These are phyloP conservation scores for Mycena rebaudengoi DNA, from an alignment of 768 basidiomycete genomes.

Conservation along the genomic window DNA sequence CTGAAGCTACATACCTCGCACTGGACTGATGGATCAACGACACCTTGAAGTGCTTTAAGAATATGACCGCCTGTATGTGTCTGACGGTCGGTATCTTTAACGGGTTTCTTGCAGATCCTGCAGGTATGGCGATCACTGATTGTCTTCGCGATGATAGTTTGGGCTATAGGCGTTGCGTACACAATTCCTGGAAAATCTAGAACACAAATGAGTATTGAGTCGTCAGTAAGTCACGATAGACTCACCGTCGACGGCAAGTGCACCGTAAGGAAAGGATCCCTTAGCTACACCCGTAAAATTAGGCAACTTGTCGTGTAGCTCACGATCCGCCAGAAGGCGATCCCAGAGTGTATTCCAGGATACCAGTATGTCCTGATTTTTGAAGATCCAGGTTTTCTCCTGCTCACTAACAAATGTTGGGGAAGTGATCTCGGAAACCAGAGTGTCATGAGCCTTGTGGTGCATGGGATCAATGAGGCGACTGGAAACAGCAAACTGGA, in stretches of 20 bases:
- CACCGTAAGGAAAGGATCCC: not conserved
- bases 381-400: too few relatives aligned
- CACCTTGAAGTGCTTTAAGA: not conserved
- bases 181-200: not conserved
- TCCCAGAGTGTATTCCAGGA: too few relatives aligned
- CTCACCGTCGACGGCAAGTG: not conserved
- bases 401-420: too few relatives aligned
- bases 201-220: not conserved
- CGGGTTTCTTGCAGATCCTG: not conserved
- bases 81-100: constrained; percentile 6
- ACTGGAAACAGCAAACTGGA: constrained; percentile 4
- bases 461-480: not conserved
- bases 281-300: not conserved
- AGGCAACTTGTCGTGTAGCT: not conserved
- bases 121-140: not conserved
- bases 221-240: too few relatives aligned
- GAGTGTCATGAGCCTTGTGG: too few relatives aligned
- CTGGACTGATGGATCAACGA: not conserved
- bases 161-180: not conserved
- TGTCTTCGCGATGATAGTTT: not conserved
- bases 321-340: too few relatives aligned
- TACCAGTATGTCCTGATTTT: too few relatives aligned
- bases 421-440: too few relatives aligned
- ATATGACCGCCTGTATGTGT: not conserved
- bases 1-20: not conserved